phyloP scores from a whole-genome alignment of 257 asterid genomes.

The Plantago ovata region DNA sequence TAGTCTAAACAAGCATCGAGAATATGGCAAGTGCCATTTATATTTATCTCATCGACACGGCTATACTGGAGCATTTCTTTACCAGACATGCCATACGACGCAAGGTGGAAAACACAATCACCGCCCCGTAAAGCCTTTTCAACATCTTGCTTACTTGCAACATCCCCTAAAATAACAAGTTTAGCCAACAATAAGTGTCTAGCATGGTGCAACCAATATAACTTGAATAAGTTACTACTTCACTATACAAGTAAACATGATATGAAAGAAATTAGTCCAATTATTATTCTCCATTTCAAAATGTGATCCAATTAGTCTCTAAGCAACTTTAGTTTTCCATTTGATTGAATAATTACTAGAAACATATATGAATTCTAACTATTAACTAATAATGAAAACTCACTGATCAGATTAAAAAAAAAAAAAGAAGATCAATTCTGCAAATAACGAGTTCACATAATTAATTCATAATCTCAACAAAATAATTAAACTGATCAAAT shows the following conservation, averaged over 20 bases:
- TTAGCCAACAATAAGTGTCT: not conserved
- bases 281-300: too few relatives aligned
- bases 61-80: conserved; percentile 90
- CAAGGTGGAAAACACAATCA: conserved; percentile 93
- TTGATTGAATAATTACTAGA: not conserved
- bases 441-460: not conserved
- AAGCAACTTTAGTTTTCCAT: conserved; percentile 1
- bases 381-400: not conserved
- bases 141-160: conserved; percentile 59
- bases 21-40: conserved; percentile 77
- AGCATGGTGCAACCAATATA: not conserved
- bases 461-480: not conserved
- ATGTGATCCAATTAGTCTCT: not conserved
- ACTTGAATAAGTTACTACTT: conserved; percentile 9
- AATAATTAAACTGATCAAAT: not conserved
- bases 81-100: conserved; percentile 96
- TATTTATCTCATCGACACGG: conserved; percentile 77
- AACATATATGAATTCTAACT: not conserved
- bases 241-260: too few relatives aligned
- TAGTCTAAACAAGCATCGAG: conserved; percentile 76
- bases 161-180: conserved; percentile 47
- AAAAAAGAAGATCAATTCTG: not conserved
- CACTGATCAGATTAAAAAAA: not conserved
- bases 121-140: conserved; percentile 64
- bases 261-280: too few relatives aligned